Conservation (phyloP, 75 land plant genomes). For the Adiantum capillusveneris region DNA sequence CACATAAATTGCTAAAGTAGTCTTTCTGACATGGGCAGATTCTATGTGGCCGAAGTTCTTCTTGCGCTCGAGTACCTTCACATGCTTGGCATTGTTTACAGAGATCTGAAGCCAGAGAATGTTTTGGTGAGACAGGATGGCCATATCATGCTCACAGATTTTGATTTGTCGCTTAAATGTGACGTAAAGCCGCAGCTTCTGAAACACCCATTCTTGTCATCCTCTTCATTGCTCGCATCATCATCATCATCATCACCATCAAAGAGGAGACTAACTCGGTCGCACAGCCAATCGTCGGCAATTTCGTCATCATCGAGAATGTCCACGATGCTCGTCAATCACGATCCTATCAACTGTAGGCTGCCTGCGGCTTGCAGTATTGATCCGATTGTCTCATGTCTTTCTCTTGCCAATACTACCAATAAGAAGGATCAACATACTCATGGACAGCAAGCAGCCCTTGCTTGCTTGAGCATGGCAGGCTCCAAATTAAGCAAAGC, state of each 20-base stretch:
- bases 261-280: neutral
- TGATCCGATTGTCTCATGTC: too few species aligned
- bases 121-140: slow-evolving; percentile 5
- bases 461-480: too few species aligned
- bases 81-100: slow-evolving; percentile 7
- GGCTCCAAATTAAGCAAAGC: neutral
- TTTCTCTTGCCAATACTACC: neutral
- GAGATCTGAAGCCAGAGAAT: slow-evolving; percentile 7
- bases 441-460: too few species aligned
- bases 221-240: too few species aligned
- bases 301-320: neutral
- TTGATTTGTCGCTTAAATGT: slow-evolving; percentile 5
- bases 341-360: too few species aligned
- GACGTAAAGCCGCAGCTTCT: neutral
- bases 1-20: too few species aligned
- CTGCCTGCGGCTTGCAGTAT: too few species aligned
- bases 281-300: neutral
- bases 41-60: slow-evolving; percentile 23
- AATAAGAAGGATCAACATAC: too few species aligned
- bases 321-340: neutral
- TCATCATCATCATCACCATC: neutral
- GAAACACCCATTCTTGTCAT: too few species aligned
- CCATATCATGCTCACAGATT: slow-evolving; percentile 12
- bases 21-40: slow-evolving; percentile 1
- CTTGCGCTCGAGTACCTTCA: slow-evolving; percentile 26